phyloP scores from a whole-genome alignment of 306 rosid genomes.

The Lotus japonicus region DNA sequence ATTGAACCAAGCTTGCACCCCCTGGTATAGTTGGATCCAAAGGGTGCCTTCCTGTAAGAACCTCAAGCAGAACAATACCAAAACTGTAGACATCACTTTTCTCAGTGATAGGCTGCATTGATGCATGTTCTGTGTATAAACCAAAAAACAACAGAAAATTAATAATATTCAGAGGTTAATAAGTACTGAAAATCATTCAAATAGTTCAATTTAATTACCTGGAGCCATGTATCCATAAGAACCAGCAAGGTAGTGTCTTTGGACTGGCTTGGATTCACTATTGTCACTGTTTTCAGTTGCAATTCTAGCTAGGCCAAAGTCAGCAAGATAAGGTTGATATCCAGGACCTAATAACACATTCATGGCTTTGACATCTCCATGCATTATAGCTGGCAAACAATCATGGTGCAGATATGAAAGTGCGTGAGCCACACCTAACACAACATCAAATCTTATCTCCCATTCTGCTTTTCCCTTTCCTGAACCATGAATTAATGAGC shows the following conservation, averaged over 20 bases:
- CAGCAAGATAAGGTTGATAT: conserved; percentile 78
- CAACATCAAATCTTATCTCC: conserved; percentile 72
- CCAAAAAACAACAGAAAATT: background rate
- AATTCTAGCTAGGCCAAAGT: conserved; percentile 76
- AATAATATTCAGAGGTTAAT: background rate
- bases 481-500: conserved; percentile 74
- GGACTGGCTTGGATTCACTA: conserved; percentile 31
- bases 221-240: conserved; percentile 99
- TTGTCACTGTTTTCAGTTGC: conserved; percentile 21
- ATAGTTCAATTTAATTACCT: conserved; percentile 32
- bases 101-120: conserved; percentile 63
- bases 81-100: conserved; percentile 86
- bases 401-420: conserved; percentile 89
- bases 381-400: conserved; percentile 77
- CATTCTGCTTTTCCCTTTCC: conserved; percentile 71
- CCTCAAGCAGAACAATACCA: conserved; percentile 82
- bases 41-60: conserved; percentile 91
- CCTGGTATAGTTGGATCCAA: conserved; percentile 84
- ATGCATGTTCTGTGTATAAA: conserved; percentile 60
- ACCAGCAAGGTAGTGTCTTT: conserved; percentile 79
- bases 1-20: conserved; percentile 69
- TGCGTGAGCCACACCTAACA: conserved; percentile 86
- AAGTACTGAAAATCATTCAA: background rate
- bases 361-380: conserved; percentile 97
- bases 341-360: conserved; percentile 71